Percentiles rank a stretch among this genome's conserved stretches.
phyloP scores from a whole-genome alignment of 2,329 filamentous ascomycete genomes.

The Incumbomyces delicatus region DNA sequence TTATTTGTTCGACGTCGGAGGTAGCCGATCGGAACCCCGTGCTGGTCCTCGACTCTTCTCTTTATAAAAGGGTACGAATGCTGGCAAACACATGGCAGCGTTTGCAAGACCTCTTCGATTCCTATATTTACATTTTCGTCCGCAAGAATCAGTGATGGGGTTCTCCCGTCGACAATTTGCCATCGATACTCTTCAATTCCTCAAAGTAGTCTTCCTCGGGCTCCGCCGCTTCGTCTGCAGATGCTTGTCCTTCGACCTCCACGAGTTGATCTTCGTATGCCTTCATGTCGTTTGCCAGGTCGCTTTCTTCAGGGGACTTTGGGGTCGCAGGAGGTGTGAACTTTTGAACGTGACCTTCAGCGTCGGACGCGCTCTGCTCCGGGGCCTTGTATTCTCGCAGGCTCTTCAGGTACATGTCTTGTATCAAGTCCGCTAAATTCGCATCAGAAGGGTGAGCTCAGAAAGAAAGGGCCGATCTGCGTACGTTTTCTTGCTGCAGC shows the following conservation, averaged over 20 bases:
- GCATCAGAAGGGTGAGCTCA: background rate
- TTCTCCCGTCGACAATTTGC: conserved; percentile 32
- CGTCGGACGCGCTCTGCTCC: conserved; percentile 71
- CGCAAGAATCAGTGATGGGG: conserved; percentile 12
- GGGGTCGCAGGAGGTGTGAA: conserved; percentile 74
- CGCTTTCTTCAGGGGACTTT: conserved; percentile 81
- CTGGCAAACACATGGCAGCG: background rate
- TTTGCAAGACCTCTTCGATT: background rate
- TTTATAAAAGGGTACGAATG: background rate
- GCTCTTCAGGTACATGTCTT: conserved; percentile 95
- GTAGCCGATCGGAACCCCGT: no score
- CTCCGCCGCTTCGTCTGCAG: conserved; percentile 44
- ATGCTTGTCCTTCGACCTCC: conserved; percentile 80
- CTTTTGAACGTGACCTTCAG: conserved; percentile 82
- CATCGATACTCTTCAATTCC: conserved; percentile 52
- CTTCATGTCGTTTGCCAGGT: conserved; percentile 83
- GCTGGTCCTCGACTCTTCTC: no score
- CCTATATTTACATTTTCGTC: conserved; percentile 1
- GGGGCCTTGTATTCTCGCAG: conserved; percentile 90
- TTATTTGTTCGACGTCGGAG: no score
- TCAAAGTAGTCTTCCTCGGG: conserved; percentile 73
- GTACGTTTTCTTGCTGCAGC: conserved; percentile 54
- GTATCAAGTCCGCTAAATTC: conserved; percentile 77
- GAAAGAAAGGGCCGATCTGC: background rate
- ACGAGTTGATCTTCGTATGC: conserved; percentile 91